These are phyloP conservation scores for Solanum infundibuliforme DNA, from an alignment of 257 asterid species.

Conservation along the genomic window DNA sequence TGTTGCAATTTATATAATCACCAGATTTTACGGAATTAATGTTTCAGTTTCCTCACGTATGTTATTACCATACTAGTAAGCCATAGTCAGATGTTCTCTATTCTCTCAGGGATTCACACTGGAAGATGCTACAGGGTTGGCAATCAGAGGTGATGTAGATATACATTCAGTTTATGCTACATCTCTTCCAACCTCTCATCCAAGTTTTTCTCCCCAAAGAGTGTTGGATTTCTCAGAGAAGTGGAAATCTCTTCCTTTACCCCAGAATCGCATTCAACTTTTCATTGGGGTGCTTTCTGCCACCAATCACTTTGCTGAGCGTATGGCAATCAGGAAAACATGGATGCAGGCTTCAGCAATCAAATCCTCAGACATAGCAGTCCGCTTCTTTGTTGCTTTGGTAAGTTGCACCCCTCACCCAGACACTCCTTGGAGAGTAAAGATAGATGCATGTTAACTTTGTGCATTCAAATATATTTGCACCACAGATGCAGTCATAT, in stretches of 20 bases:
- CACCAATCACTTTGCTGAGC: slow-evolving; percentile 95
- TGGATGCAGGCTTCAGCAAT: slow-evolving; percentile 83
- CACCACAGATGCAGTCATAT: not conserved
- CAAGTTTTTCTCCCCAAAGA: slow-evolving; percentile 87
- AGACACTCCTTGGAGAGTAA: not conserved
- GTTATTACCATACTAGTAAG: not conserved
- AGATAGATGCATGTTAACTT: not conserved
- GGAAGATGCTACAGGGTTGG: slow-evolving; percentile 97
- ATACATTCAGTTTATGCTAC: slow-evolving; percentile 87
- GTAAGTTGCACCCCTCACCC: not conserved
- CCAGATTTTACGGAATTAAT: not conserved
- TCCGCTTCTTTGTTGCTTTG: slow-evolving; percentile 84
- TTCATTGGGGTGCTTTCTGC: slow-evolving; percentile 96
- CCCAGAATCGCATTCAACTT: slow-evolving; percentile 39
- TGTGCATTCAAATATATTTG: not conserved
- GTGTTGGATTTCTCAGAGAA: slow-evolving; percentile 64
- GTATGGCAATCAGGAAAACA: slow-evolving; percentile 93
- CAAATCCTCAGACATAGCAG: slow-evolving; percentile 60
- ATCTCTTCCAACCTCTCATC: slow-evolving; percentile 91
- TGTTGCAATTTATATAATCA: not conserved
- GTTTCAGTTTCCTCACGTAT: not conserved
- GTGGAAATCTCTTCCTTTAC: slow-evolving; percentile 62
- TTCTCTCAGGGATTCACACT: slow-evolving; percentile 75
- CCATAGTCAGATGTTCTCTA: not conserved
- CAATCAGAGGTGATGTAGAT: slow-evolving; percentile 85